phyloP scores from a whole-genome alignment of 352 stramenopile genomes.

The Globisporangium acanthophoron region DNA sequence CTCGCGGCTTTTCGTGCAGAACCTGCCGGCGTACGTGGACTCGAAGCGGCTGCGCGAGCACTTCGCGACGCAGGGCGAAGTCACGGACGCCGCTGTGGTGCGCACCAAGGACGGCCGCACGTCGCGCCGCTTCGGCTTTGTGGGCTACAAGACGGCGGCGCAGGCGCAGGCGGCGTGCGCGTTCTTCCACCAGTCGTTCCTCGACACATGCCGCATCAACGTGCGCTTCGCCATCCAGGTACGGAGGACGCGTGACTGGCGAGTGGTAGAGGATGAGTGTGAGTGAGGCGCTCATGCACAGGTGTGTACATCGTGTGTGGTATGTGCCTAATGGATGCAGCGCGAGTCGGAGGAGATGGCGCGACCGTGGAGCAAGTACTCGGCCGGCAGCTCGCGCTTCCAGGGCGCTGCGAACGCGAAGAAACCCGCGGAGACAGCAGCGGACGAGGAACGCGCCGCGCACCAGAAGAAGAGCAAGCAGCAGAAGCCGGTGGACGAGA shows the following conservation, averaged over 20 bases:
- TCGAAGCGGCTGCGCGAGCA: constrained; percentile 66
- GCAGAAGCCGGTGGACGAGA: constrained; percentile 24
- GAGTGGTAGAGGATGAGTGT: constrained; percentile 3
- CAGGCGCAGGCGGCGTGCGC: constrained; percentile 50
- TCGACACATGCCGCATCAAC: constrained; percentile 85
- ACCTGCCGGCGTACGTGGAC: constrained; percentile 75
- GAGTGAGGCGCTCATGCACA: background rate
- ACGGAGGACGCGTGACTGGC: background rate
- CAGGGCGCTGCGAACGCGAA: constrained; percentile 17
- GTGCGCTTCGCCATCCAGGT: constrained; percentile 79
- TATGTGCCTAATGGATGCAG: constrained; percentile 12
- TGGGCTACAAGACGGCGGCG: constrained; percentile 67
- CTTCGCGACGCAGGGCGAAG: constrained; percentile 69
- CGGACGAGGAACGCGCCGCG: constrained; percentile 15
- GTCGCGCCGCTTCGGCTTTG: constrained; percentile 80
- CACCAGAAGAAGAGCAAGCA: constrained; percentile 27
- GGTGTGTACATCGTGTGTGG: background rate
- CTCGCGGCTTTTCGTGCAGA: constrained; percentile 80
- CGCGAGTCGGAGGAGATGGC: constrained; percentile 52
- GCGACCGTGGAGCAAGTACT: constrained; percentile 89
- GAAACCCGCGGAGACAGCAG: constrained; percentile 17
- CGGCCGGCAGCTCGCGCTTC: constrained; percentile 74
- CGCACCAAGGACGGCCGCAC: constrained; percentile 86
- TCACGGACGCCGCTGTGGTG: constrained; percentile 88
- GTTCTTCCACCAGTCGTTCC: constrained; percentile 87